Percentiles rank a stretch among this genome's conserved stretches.
These are phyloP conservation scores for Saturnispora saitoi DNA, from an alignment of 805 yeast species.

Conservation along the genomic window DNA sequence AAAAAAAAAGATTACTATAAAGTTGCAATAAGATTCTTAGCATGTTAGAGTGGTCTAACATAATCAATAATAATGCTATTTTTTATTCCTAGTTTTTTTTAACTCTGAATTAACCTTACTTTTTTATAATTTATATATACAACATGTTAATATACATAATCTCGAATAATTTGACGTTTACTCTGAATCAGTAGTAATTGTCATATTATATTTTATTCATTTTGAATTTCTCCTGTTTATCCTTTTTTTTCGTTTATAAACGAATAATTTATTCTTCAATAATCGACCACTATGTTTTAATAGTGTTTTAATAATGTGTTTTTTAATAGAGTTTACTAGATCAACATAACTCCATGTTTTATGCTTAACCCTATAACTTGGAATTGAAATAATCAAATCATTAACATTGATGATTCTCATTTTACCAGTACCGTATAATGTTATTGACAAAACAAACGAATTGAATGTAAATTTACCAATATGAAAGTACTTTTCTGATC, in stretches of 20 bases:
- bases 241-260: constrained; percentile 14
- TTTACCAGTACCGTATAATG: constrained; percentile 69
- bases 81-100: background rate
- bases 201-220: background rate
- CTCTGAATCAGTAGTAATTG: too few species aligned
- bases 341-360: constrained; percentile 70
- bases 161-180: background rate
- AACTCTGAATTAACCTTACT: background rate
- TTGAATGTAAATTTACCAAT: constrained; percentile 49
- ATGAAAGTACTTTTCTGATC: constrained; percentile 69
- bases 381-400: constrained; percentile 58
- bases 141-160: background rate
- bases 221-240: constrained; percentile 2
- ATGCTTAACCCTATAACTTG: constrained; percentile 48
- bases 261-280: constrained; percentile 58
- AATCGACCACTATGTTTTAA: constrained; percentile 67
- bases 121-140: background rate
- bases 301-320: constrained; percentile 49
- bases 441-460: constrained; percentile 49
- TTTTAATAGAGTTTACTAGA: constrained; percentile 51
- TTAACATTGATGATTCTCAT: constrained; percentile 69
- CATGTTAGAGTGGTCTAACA: background rate
- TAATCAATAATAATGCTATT: background rate
- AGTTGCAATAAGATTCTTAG: background rate
- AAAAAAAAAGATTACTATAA: constrained; percentile 1